Percentiles rank a stretch among this genome's conserved stretches.
Conservation (phyloP, 192 early-diverging fungal species). For the Backusella westeae region DNA sequence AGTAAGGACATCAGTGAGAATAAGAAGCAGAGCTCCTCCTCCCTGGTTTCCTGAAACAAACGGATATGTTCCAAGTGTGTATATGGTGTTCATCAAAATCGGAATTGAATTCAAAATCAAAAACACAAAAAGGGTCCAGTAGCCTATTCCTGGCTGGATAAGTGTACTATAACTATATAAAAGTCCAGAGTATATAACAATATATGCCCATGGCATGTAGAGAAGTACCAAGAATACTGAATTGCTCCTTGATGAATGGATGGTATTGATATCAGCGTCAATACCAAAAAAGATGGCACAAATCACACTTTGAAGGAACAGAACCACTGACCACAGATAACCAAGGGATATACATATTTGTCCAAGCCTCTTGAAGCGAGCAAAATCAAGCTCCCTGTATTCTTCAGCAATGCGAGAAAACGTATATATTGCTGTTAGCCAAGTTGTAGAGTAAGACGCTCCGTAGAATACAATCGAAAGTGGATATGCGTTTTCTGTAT, state of each 20-base stretch:
- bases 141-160: background rate
- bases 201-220: background rate
- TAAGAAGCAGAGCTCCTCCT: background rate
- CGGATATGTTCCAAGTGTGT: background rate
- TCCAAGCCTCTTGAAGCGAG: background rate
- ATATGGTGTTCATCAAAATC: background rate
- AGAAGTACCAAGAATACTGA: background rate
- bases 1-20: background rate
- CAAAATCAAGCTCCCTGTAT: background rate
- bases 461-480: background rate
- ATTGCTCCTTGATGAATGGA: background rate
- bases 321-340: background rate
- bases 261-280: background rate
- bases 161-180: background rate
- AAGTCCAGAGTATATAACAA: background rate
- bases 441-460: background rate
- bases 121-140: background rate
- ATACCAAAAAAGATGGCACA: background rate
- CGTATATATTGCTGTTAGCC: background rate
- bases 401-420: background rate
- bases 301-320: background rate
- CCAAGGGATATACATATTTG: background rate
- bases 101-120: constrained; percentile 5
- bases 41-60: background rate
- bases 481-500: background rate